Evolutionary conservation across 2,329 filamentous ascomycete genomes (phyloP), one percentile per base, ranked within the genome.

Genomic region (Ceratocystiopsis brevicomis): DNA sequence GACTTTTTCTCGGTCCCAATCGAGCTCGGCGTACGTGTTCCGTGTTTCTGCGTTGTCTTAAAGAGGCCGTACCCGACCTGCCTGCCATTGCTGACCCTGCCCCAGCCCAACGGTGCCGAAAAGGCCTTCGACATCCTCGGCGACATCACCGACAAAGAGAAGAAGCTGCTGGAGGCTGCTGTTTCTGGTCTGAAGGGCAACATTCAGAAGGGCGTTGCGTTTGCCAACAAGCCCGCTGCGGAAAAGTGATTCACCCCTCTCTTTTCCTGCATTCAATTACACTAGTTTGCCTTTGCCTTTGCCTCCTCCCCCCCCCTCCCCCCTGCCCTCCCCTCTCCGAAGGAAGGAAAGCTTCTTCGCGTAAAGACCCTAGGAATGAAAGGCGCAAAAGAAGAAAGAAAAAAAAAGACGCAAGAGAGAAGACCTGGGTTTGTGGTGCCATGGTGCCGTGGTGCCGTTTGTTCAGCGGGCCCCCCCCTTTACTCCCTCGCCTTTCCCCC

Each of bases 1-100:
- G 87, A 98, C 45, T 98, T 83, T 72, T 98, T 98, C 76, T 94
- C 90, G 46, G 85, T 92, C 44, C 88, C 87, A 48, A 76, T 96
- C 53, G 84, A 94, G 67, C 85, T 98, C 53, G 90, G 90, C 58
- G 86, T 92, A 81, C 68, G 83, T 71, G 44, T 17, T 18, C 17
- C 38, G 19, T 21, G 19, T 21, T 21, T 21, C 19, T 6, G 19
- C 6, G 19, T 6, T 21, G 19, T 21, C 19, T 21, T 6, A n/a
- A n/a, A n/a, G n/a, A n/a, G 19, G 19, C 4, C 19, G 19, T 21
- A 6, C 19, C 19, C 19, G 19, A 21, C 19, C 19, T 21, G 19
- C 19, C 19, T 21, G 19, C 32, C 40, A 53, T 49, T 47, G 52
- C 61, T 59, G 51, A 57, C 46, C 51, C 53, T 40, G 18, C 38